These are phyloP conservation scores for Phytophthora cactorum DNA, from an alignment of 352 stramenopile genomes.

Conservation along the genomic window DNA sequence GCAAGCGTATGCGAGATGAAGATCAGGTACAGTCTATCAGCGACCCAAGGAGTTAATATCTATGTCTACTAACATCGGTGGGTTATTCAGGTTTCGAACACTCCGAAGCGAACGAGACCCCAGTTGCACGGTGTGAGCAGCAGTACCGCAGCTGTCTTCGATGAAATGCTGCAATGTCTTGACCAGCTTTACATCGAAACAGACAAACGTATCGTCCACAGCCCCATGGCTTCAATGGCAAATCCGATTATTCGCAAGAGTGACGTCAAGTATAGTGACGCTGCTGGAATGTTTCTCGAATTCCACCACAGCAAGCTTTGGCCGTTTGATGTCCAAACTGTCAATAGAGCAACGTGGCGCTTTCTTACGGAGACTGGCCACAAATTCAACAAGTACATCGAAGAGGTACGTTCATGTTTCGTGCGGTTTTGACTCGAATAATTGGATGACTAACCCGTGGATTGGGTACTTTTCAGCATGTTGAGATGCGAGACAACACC, in stretches of 20 bases:
- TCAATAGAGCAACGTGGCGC: slow-evolving; percentile 28
- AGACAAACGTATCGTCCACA: neutral
- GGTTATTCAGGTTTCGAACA: neutral
- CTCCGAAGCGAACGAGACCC: slow-evolving; percentile 15
- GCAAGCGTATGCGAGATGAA: slow-evolving; percentile 28
- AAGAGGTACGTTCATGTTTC: slow-evolving; percentile 14
- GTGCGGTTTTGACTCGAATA: neutral
- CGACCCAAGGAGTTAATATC: neutral
- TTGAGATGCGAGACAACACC: slow-evolving; percentile 32
- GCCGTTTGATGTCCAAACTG: slow-evolving; percentile 30
- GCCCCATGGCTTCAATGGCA: slow-evolving; percentile 1
- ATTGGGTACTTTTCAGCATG: slow-evolving; percentile 7
- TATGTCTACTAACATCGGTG: neutral
- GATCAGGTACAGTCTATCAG: slow-evolving; percentile 13
- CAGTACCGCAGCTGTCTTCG: neutral
- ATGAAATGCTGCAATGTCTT: slow-evolving; percentile 20
- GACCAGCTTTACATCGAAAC: slow-evolving; percentile 17
- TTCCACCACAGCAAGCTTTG: slow-evolving; percentile 37
- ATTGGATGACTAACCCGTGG: slow-evolving; percentile 1
- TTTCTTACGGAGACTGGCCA: slow-evolving; percentile 28
- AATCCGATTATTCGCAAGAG: slow-evolving; percentile 17
- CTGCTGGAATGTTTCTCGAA: slow-evolving; percentile 38
- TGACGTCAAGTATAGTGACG: slow-evolving; percentile 29
- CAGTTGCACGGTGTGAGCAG: neutral
- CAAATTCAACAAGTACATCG: slow-evolving; percentile 37